phyloP scores from a whole-genome alignment of 2,329 filamentous ascomycete species.

The Talaromyces atroroseus region DNA sequence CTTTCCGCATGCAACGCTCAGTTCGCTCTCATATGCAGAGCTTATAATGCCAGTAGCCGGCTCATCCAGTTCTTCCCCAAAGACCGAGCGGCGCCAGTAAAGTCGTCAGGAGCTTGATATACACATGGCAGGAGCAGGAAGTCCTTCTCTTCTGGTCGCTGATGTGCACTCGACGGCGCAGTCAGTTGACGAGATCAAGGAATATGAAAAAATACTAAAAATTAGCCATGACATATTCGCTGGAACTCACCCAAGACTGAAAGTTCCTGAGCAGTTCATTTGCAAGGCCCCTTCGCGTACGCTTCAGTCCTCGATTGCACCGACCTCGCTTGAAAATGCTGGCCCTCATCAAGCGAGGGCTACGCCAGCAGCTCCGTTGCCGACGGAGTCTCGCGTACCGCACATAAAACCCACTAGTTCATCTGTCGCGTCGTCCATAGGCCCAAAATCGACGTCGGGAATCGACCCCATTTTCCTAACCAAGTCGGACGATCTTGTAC shows the following conservation, averaged over 20 bases:
- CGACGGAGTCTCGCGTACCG: slow-evolving; percentile 13
- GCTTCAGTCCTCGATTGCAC: slow-evolving; percentile 27
- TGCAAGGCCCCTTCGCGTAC: slow-evolving; percentile 34
- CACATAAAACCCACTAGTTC: slow-evolving; percentile 11
- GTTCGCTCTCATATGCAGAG: background rate
- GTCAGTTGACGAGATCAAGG: slow-evolving; percentile 53
- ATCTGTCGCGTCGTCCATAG: slow-evolving; percentile 28
- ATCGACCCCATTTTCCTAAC: slow-evolving; percentile 79
- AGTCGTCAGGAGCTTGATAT: slow-evolving; percentile 5
- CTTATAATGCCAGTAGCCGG: slow-evolving; percentile 2
- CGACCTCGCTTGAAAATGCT: slow-evolving; percentile 18
- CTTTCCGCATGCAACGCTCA: background rate
- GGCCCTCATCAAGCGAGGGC: slow-evolving; percentile 17
- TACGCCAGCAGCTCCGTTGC: slow-evolving; percentile 14
- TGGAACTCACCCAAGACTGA: slow-evolving; percentile 60
- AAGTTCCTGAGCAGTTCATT: slow-evolving; percentile 51
- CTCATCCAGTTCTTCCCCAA: background rate
- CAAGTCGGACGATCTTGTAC: slow-evolving; percentile 79
- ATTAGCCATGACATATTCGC: slow-evolving; percentile 77
- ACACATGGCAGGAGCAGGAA: slow-evolving; percentile 14
- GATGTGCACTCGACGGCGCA: slow-evolving; percentile 24
- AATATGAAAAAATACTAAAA: slow-evolving; percentile 74
- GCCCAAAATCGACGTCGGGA: slow-evolving; percentile 54
- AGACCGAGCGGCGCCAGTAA: slow-evolving; percentile 8
- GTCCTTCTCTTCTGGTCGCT: slow-evolving; percentile 29